These are phyloP conservation scores for Metarhizium robertsii DNA, from an alignment of 2,329 filamentous ascomycete genomes.

Conservation along the genomic window DNA sequence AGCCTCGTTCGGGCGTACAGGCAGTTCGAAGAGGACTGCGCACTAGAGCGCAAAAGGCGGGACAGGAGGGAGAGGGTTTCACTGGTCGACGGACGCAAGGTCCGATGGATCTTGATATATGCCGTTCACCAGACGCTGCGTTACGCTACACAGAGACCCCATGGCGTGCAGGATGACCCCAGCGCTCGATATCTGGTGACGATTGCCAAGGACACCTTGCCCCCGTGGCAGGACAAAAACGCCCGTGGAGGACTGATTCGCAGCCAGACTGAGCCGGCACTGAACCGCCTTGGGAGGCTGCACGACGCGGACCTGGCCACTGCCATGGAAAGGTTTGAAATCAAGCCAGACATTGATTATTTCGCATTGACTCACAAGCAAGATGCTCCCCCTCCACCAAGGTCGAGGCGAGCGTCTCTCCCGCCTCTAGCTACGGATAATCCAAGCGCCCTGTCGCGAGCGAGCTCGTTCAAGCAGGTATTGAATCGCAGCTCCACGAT, in stretches of 20 bases:
- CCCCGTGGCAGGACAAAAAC: conserved; percentile 34
- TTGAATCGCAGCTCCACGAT: conserved; percentile 24
- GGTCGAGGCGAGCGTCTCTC: background rate
- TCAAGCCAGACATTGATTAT: conserved; percentile 49
- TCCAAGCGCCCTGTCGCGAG: conserved; percentile 13
- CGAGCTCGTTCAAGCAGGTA: conserved; percentile 20
- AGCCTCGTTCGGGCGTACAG: conserved; percentile 59
- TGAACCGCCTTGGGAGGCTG: conserved; percentile 6
- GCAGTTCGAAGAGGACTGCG: conserved; percentile 55
- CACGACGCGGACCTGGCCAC: conserved; percentile 6
- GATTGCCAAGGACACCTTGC: conserved; percentile 31
- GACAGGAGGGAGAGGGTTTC: conserved; percentile 45
- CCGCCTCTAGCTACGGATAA: conserved; percentile 5
- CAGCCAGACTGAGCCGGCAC: conserved; percentile 18
- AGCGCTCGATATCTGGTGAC: conserved; percentile 48
- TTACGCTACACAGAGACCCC: conserved; percentile 50
- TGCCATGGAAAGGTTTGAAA: conserved; percentile 24
- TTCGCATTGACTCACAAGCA: conserved; percentile 32
- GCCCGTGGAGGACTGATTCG: conserved; percentile 17
- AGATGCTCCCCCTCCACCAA: conserved; percentile 5
- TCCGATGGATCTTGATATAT: conserved; percentile 72
- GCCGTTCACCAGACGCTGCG: conserved; percentile 63
- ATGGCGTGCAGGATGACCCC: conserved; percentile 49
- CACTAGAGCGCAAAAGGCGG: conserved; percentile 37
- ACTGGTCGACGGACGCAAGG: conserved; percentile 60